Evolutionary conservation across 1,284 basidiomycete genomes (phyloP), one percentile per base, ranked within the genome.

Genomic region (Pholiota adiposa): DNA sequence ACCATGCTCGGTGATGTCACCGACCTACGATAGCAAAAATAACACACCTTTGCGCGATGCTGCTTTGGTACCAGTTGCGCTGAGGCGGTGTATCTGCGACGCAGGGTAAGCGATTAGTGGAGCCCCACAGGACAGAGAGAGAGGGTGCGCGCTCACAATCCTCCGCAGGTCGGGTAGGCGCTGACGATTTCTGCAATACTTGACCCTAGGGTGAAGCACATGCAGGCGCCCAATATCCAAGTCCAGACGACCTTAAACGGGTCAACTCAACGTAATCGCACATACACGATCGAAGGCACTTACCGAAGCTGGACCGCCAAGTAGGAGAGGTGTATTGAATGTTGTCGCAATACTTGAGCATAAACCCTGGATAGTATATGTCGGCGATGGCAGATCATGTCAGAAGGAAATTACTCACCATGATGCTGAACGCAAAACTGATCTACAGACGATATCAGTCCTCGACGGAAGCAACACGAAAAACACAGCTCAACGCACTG

Each of bases 161-260:
- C 92, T 61, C 92, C 92, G 65, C 89, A 90, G 3, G 92, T 94
- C 6, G 93, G 93, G 73, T 87, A 95, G 0, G 91, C 91, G 66
- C 86, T 88, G 54, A 87, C 88, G 44, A 92, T 84, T 73, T 93
- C 92, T 16, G 92, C 87, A 58, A 94, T 92, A 61, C 88, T 90
- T 11, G 89, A 78, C 34, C 89, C 88, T 19, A 93, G 79, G 1
- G 89, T 89, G 67, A 93, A 85, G 74, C 89, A 92, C 84, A 92
- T 90, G 31, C 66, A 72, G 1, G 88, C 82, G n/a, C 92, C 91
- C 3, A 90, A 72, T 63, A 91, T 86, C 92, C 92, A 93, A 68
- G 90, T 92, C 92, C 92, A 92, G 2, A 86, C 85, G 36, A 87
- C 86, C 82, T 85, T 58, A 41, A 60, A 61, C 31, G 23, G n/a